Evolutionary conservation across 345 rosid species (phyloP).

Genomic region (Rhodamnia rubescens): DNA sequence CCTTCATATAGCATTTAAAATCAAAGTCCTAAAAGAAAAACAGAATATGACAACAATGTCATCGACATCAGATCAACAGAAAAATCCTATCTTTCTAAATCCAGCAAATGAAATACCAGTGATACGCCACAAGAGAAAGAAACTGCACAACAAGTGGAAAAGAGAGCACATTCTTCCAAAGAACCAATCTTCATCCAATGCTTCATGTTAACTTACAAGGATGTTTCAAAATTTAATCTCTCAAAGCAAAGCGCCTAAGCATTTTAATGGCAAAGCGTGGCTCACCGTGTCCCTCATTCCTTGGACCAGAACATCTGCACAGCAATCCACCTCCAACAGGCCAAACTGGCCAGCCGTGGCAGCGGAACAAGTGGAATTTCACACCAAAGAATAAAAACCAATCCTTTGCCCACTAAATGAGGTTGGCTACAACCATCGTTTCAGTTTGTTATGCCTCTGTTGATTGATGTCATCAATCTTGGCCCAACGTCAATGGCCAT

Average conservation of each 20-base stretch:
- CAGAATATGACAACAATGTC: neutral
- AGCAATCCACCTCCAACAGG: neutral
- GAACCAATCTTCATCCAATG: neutral
- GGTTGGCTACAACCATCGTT: neutral
- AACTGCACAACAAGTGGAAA: neutral
- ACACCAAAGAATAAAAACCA: neutral
- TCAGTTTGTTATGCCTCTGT: neutral
- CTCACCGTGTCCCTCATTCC: neutral
- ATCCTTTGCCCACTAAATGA: neutral
- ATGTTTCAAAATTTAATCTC: neutral
- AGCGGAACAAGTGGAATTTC: neutral
- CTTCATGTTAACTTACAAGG: neutral
- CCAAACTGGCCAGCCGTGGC: neutral
- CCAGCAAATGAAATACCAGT: neutral
- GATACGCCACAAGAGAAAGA: neutral
- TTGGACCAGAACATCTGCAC: neutral
- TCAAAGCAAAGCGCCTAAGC: neutral
- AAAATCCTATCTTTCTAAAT: neutral
- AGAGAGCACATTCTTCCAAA: neutral
- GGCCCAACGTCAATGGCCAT: neutral
- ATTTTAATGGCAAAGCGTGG: neutral
- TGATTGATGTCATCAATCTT: neutral
- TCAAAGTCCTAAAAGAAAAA: neutral
- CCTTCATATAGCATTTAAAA: neutral
- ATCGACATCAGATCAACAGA: neutral